These are phyloP conservation scores for Colletotrichum cereale DNA, from an alignment of 2,329 filamentous ascomycete species.

Conservation along the genomic window DNA sequence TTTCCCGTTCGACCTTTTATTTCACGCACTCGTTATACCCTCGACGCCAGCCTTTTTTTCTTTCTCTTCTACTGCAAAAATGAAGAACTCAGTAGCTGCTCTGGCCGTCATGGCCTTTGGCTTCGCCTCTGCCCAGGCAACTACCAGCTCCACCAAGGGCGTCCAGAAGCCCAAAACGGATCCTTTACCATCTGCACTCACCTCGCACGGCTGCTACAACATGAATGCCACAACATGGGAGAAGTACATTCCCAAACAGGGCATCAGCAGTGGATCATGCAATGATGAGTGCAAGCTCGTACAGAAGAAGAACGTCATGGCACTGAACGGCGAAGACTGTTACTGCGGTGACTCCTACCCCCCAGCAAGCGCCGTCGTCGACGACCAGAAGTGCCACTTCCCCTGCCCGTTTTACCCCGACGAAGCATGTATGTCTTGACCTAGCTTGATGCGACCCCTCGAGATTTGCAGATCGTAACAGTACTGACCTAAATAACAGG, in stretches of 20 bases:
- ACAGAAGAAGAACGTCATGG: conserved; percentile 68
- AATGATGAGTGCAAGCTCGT: conserved; percentile 39
- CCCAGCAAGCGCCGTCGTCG: conserved; percentile 63
- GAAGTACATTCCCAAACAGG: conserved; percentile 37
- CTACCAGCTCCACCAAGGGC: neutral
- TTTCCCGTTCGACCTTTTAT: conserved; percentile 1
- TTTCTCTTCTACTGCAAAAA: neutral
- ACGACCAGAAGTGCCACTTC: conserved; percentile 72
- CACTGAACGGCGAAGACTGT: conserved; percentile 73
- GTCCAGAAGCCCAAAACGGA: conserved; percentile 52
- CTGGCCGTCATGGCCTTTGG: conserved; percentile 36
- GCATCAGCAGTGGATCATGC: conserved; percentile 58
- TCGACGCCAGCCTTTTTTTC: neutral
- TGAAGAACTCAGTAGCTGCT: conserved; percentile 33
- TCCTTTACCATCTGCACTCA: conserved; percentile 53
- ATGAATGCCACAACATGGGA: conserved; percentile 55
- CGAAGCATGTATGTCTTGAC: conserved; percentile 72
- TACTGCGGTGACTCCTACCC: conserved; percentile 81
- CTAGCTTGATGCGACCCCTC: neutral
- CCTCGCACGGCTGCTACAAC: conserved; percentile 65
- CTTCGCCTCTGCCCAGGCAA: conserved; percentile 30
- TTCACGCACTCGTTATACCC: conserved; percentile 24
- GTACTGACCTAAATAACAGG: conserved; percentile 43
- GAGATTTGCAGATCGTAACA: neutral
- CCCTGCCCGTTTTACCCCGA: conserved; percentile 72